Percentiles rank a stretch among this genome's conserved stretches.
phyloP scores from a whole-genome alignment of 495 filamentous ascomycete genomes.

The Annulohypoxylon maeteangense region DNA sequence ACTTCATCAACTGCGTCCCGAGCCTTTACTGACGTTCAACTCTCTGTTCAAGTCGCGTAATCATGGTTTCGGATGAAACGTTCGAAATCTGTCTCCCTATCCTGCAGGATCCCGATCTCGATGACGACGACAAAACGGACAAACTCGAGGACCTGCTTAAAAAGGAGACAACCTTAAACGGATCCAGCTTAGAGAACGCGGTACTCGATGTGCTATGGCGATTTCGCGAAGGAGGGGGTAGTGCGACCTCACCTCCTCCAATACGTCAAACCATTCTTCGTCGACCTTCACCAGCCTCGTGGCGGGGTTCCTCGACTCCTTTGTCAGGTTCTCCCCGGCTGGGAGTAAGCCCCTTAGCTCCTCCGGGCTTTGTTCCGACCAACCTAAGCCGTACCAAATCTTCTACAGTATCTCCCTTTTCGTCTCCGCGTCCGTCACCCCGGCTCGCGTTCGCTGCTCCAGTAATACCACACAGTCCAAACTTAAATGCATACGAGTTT shows the following conservation, averaged over 20 bases:
- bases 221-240: conserved; percentile 80
- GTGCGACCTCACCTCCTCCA: conserved; percentile 78
- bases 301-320: conserved; percentile 85
- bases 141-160: conserved; percentile 87
- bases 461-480: conserved; percentile 94
- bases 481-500: conserved; percentile 92
- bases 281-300: conserved; percentile 89
- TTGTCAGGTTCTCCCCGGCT: conserved; percentile 78
- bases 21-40: conserved; percentile 29
- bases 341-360: conserved; percentile 81
- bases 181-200: conserved; percentile 85
- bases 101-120: conserved; percentile 81
- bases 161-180: conserved; percentile 78
- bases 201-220: conserved; percentile 93
- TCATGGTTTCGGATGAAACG: conserved; percentile 91
- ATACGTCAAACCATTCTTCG: conserved; percentile 90
- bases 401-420: conserved; percentile 87
- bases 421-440: conserved; percentile 92
- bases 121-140: conserved; percentile 96
- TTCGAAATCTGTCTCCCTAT: conserved; percentile 91
- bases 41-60: conserved; percentile 39
- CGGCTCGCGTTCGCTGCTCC: conserved; percentile 90
- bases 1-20: background rate
- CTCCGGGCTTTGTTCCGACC: conserved; percentile 82
- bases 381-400: conserved; percentile 78